A percentile compares a stretch with the other conserved stretches of the same genome.
Conservation (phyloP, 495 filamentous ascomycete genomes). For the Lasiosphaeriaceae sp. region DNA sequence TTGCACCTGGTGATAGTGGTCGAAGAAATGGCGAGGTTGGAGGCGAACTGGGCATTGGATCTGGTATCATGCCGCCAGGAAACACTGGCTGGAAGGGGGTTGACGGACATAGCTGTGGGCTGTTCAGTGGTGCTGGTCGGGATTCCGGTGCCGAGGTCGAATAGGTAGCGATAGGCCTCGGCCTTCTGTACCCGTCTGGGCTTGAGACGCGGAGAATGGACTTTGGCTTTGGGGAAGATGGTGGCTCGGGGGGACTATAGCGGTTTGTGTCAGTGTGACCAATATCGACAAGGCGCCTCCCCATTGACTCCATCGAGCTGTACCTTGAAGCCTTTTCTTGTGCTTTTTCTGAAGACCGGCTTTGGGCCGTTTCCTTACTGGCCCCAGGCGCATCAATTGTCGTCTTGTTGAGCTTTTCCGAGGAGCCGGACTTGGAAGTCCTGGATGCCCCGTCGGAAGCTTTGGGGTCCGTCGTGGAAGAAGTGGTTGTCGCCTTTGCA, state of each 20-base stretch:
- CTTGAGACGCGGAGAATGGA: slow-evolving; percentile 29
- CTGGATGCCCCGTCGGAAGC: slow-evolving; percentile 15
- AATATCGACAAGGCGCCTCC: background rate
- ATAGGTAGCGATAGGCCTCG: slow-evolving; percentile 16
- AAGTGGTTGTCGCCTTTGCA: slow-evolving; percentile 21
- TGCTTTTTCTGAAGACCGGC: background rate
- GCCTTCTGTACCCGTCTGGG: slow-evolving; percentile 19
- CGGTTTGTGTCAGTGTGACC: background rate
- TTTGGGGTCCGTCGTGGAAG: slow-evolving; percentile 13
- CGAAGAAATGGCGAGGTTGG: slow-evolving; percentile 14
- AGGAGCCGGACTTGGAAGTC: slow-evolving; percentile 18
- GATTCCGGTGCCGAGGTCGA: slow-evolving; percentile 13
- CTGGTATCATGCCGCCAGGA: background rate
- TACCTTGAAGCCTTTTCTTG: slow-evolving; percentile 19
- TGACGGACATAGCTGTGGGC: slow-evolving; percentile 1
- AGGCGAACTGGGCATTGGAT: slow-evolving; percentile 10
- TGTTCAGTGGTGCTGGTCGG: slow-evolving; percentile 9
- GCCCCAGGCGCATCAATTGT: slow-evolving; percentile 3
- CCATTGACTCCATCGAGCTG: background rate
- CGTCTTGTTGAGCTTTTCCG: slow-evolving; percentile 25
- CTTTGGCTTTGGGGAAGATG: slow-evolving; percentile 21
- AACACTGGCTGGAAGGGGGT: background rate
- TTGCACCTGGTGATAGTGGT: slow-evolving; percentile 22
- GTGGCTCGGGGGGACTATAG: slow-evolving; percentile 10
- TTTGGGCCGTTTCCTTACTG: slow-evolving; percentile 6